phyloP scores from a whole-genome alignment of 2,329 filamentous ascomycete species.

The Beauveria sp. region DNA sequence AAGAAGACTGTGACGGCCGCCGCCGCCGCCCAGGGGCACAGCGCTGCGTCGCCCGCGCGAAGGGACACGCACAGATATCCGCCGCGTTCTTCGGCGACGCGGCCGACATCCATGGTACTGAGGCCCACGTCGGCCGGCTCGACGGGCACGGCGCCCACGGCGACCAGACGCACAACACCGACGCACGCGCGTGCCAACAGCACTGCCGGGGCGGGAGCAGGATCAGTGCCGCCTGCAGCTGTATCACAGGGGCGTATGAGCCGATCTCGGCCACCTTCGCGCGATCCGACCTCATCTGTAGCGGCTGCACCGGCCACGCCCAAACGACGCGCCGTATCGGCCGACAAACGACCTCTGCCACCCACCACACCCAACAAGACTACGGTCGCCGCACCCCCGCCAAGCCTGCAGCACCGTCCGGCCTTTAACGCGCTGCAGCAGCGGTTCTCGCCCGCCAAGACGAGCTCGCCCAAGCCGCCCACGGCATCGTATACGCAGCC shows the following conservation, averaged over 20 bases:
- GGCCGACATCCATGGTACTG: constrained; percentile 15
- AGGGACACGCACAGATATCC: constrained; percentile 24
- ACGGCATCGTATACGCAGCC: constrained; percentile 43
- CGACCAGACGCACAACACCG: constrained; percentile 23
- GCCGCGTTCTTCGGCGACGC: constrained; percentile 22
- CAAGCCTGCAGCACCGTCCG: constrained; percentile 38
- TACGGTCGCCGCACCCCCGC: constrained; percentile 15
- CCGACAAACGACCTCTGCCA: constrained; percentile 15
- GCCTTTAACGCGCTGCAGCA: constrained; percentile 58
- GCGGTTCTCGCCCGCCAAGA: constrained; percentile 59
- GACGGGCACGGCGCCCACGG: constrained; percentile 15
- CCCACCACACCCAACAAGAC: constrained; percentile 12
- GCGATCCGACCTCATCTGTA: constrained; percentile 15
- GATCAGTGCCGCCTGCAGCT: not conserved
- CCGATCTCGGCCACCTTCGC: constrained; percentile 24
- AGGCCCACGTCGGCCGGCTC: constrained; percentile 17
- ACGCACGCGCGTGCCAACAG: constrained; percentile 26
- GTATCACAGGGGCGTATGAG: constrained; percentile 16
- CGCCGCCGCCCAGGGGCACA: not conserved
- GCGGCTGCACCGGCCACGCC: constrained; percentile 14
- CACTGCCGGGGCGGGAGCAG: constrained; percentile 14
- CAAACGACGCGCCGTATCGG: constrained; percentile 15
- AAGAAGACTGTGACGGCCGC: constrained; percentile 7
- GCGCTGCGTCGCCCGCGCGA: constrained; percentile 13
- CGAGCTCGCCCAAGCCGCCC: constrained; percentile 49